Evolutionary conservation across 2,329 filamentous ascomycete genomes (phyloP), one percentile per base, ranked within the genome.

Genomic region (Chrysoporthe deuterocubensis): DNA sequence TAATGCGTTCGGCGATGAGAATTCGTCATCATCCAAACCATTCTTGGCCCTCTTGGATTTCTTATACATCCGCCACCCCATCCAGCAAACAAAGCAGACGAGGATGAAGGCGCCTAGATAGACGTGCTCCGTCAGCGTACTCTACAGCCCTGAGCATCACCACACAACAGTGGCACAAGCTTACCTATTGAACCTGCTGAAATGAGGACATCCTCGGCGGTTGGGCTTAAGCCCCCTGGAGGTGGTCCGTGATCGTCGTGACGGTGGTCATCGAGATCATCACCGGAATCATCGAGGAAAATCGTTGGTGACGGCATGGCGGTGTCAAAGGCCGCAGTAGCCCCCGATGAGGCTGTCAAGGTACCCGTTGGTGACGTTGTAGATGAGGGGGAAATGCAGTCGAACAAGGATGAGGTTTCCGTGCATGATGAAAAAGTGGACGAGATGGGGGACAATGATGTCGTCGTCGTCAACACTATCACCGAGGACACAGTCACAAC

Each of bases 41-140:
- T 65, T 58, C 63, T 71, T 71, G 11, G 69, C 67, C 42, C 72
- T 71, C 62, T 74, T 78, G 8, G 76, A 73, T 70, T 77, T 80
- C 66, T 77, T 77, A 57, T 77, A 62, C 13, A 75, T 75, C n/a
- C 80, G 78, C 76, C 80, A 84, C 5, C 81, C 73, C 34, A 84
- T 75, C 82, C 82, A 85, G 8, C 72, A 72, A 34, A 84, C 67
- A 68, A 83, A 81, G 64, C 79, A 81, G 9, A 83, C 68, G 40
- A 83, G 72, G 26, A 85, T 79, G 62, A 84, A 82, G 6, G 77
- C 78, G 40, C 81, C 84, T 83, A 13, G 4, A 9, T 8, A 13
- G 43, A 11, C 5, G 5, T 4, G 6, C n/a, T 54, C 21, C 66
- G 59, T 32, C 21, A 58, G 37, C 37, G 13, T n/a, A 18, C 40